Evolutionary conservation across 768 basidiomycete species (phyloP).

Genomic region (Agrocybe chaxingu): DNA sequence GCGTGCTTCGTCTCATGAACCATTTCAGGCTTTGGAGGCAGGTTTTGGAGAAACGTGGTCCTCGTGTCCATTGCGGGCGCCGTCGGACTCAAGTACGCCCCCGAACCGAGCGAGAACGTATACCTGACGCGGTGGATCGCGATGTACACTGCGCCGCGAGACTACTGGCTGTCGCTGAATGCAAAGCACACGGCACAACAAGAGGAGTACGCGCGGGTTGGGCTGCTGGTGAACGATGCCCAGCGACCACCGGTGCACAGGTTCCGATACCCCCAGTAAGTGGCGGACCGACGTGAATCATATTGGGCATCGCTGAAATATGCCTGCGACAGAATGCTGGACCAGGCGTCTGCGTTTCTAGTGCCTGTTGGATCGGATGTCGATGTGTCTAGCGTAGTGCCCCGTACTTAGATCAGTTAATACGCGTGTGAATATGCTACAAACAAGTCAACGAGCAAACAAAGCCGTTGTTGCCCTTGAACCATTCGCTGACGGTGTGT

Average conservation of each 20-base stretch:
- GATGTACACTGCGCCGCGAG: constrained; percentile 48
- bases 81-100: constrained; percentile 67
- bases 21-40: constrained; percentile 55
- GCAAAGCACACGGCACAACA: constrained; percentile 52
- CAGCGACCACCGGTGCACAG: constrained; percentile 52
- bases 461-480: background rate
- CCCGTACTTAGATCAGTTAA: too few species aligned
- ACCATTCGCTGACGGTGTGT: constrained; percentile 7
- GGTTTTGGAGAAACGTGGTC: constrained; percentile 67
- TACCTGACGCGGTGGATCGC: constrained; percentile 68
- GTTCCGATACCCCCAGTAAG: constrained; percentile 74
- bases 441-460: too few species aligned
- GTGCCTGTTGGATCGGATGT: constrained; percentile 46
- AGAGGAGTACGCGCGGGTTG: constrained; percentile 39
- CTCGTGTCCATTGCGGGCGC: constrained; percentile 47
- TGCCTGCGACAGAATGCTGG: constrained; percentile 41
- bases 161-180: constrained; percentile 54
- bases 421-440: too few species aligned
- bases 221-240: constrained; percentile 38
- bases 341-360: constrained; percentile 59
- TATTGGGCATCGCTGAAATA: constrained; percentile 7
- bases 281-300: constrained; percentile 12
- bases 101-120: constrained; percentile 54
- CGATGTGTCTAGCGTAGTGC: background rate
- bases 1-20: background rate